A percentile compares a stretch with the other conserved stretches of the same genome.
These are phyloP conservation scores for Mycena albidolilacea DNA, from an alignment of 768 basidiomycete species.

Conservation along the genomic window DNA sequence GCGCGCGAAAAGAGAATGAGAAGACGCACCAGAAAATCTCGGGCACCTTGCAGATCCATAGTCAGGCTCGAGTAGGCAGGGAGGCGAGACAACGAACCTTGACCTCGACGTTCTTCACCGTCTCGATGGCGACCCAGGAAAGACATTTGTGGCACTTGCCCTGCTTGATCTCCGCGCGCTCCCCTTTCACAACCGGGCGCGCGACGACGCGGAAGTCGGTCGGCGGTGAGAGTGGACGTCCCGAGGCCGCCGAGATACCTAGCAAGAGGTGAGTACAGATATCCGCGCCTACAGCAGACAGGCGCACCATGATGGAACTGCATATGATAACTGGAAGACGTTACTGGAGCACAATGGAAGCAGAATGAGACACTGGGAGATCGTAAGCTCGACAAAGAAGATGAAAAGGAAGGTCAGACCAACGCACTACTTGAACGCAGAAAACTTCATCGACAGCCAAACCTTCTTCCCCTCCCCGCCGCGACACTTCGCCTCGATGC, in stretches of 20 bases:
- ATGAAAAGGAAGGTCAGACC: not conserved
- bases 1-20: not conserved
- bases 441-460: slow-evolving; percentile 87
- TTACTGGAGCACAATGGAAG: not conserved
- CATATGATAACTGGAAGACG: slow-evolving; percentile 78
- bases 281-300: not conserved
- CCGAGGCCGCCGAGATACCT: slow-evolving; percentile 82
- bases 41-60: slow-evolving; percentile 63
- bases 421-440: slow-evolving; percentile 85
- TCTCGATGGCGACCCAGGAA: slow-evolving; percentile 81
- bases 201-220: slow-evolving; percentile 66
- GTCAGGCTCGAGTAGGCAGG: not conserved
- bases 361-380: slow-evolving; percentile 39
- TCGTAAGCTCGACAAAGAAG: not conserved
- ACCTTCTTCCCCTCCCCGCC: slow-evolving; percentile 75
- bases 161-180: slow-evolving; percentile 71
- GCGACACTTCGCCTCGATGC: slow-evolving; percentile 70
- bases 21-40: slow-evolving; percentile 83
- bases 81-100: slow-evolving; percentile 62
- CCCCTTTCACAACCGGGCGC: slow-evolving; percentile 64
- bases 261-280: slow-evolving; percentile 8
- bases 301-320: slow-evolving; percentile 81
- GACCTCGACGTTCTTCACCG: slow-evolving; percentile 79
- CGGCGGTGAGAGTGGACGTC: slow-evolving; percentile 85
- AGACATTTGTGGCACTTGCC: slow-evolving; percentile 86